Conservation (phyloP, 441 rosid genomes). For the Rhodomyrtus psidioides region DNA sequence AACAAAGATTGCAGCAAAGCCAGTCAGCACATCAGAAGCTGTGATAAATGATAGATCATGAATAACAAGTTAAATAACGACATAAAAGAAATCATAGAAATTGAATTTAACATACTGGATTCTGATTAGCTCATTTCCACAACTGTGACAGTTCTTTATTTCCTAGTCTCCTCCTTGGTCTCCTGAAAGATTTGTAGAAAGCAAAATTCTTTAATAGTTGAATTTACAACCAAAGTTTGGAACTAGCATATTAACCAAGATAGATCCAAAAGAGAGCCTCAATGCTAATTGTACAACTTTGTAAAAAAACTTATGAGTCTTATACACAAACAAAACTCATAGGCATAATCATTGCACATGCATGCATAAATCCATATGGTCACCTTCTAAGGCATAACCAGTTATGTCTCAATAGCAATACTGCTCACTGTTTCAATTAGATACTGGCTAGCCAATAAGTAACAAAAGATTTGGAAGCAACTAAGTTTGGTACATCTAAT, state of each 20-base stretch:
- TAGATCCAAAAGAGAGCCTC: background rate
- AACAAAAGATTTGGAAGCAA: background rate
- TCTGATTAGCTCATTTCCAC: constrained; percentile 98
- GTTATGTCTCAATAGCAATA: background rate
- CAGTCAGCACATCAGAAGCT: background rate
- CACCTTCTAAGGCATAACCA: background rate
- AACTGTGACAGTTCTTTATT: constrained; percentile 96
- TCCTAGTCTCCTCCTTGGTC: constrained; percentile 86
- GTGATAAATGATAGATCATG: background rate
- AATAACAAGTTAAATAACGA: background rate
- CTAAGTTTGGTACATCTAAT: background rate
- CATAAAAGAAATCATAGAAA: background rate
- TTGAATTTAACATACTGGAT: constrained; percentile 44
- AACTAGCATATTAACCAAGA: background rate
- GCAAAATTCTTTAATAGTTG: background rate
- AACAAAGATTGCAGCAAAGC: background rate
- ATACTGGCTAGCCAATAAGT: background rate
- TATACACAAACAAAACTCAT: background rate
- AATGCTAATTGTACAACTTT: background rate
- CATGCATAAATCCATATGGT: background rate
- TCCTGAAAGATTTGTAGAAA: constrained; percentile 37
- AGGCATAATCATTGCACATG: background rate
- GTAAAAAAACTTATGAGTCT: background rate
- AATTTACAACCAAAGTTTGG: background rate
- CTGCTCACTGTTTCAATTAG: background rate